These are phyloP conservation scores for Trichosporon inkin DNA, from an alignment of 1,284 basidiomycete species.

Conservation along the genomic window DNA sequence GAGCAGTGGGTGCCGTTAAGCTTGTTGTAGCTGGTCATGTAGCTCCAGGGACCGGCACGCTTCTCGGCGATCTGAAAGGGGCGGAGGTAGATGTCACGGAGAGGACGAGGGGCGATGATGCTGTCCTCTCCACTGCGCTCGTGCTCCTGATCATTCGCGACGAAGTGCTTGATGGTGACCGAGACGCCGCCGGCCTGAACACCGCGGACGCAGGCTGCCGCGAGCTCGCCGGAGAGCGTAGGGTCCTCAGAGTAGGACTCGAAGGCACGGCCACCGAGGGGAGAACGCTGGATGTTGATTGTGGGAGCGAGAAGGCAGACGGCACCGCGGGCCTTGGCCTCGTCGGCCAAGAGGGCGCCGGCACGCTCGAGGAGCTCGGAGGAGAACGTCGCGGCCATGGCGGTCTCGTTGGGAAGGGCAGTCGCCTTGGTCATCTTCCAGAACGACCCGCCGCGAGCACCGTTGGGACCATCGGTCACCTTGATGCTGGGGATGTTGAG, in stretches of 20 bases:
- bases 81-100: slow-evolving; percentile 71
- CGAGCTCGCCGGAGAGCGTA: slow-evolving; percentile 63
- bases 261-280: slow-evolving; percentile 62
- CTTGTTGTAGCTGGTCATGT: slow-evolving; percentile 54
- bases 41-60: slow-evolving; percentile 51
- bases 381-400: slow-evolving; percentile 43
- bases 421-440: slow-evolving; percentile 54
- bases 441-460: slow-evolving; percentile 30
- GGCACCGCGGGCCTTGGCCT: slow-evolving; percentile 66
- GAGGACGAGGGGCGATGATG: slow-evolving; percentile 54
- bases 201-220: slow-evolving; percentile 68
- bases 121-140: slow-evolving; percentile 35
- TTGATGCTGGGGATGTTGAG: slow-evolving; percentile 39
- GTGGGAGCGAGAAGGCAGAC: slow-evolving; percentile 68
- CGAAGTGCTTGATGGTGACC: slow-evolving; percentile 50
- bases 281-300: slow-evolving; percentile 73
- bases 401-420: slow-evolving; percentile 64
- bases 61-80: slow-evolving; percentile 78
- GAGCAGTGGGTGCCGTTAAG: slow-evolving; percentile 66
- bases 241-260: slow-evolving; percentile 75
- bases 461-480: slow-evolving; percentile 35
- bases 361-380: slow-evolving; percentile 61
- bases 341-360: slow-evolving; percentile 61
- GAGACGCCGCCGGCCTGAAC: slow-evolving; percentile 67
- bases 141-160: slow-evolving; percentile 48